A percentile compares a stretch with the other conserved stretches of the same genome.
These are phyloP conservation scores for Phyllosticta capitalensis DNA, from an alignment of 2,329 filamentous ascomycete species.

Conservation along the genomic window DNA sequence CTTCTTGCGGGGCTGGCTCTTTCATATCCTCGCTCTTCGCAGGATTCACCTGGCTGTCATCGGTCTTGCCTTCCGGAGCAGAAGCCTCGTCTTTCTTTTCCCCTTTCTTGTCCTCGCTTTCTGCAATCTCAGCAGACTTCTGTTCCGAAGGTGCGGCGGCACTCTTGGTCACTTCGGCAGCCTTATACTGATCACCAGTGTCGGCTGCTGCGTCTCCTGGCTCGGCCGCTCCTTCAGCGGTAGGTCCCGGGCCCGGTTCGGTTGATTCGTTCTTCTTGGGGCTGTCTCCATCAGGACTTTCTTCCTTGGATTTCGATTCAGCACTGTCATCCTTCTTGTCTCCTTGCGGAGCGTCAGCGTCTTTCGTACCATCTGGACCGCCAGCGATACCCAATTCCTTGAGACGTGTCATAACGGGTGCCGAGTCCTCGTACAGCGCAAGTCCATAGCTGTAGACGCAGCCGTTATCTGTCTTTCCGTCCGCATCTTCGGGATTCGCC, in stretches of 20 bases:
- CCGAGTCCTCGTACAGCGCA: slow-evolving; percentile 40
- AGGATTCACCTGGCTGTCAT: neutral
- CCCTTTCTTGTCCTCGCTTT: neutral
- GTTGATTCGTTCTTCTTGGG: neutral
- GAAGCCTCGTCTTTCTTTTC: neutral
- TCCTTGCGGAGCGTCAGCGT: slow-evolving; percentile 1
- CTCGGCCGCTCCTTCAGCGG: neutral
- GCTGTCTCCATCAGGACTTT: neutral
- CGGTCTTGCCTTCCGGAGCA: neutral
- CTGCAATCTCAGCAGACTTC: neutral
- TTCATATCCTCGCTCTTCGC: neutral
- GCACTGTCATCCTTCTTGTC: slow-evolving; percentile 4
- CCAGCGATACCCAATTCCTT: slow-evolving; percentile 3
- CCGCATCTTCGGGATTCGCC: slow-evolving; percentile 23
- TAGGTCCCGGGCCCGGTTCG: neutral
- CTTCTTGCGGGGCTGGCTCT: neutral
- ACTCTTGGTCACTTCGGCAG: neutral
- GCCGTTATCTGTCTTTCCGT: slow-evolving; percentile 35
- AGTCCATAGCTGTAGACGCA: slow-evolving; percentile 42
- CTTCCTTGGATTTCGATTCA: slow-evolving; percentile 8
- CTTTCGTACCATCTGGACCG: slow-evolving; percentile 1
- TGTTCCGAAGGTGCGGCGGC: neutral
- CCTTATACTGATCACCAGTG: neutral
- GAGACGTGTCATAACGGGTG: slow-evolving; percentile 8
- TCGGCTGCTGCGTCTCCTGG: slow-evolving; percentile 5